Evolutionary conservation across 805 yeast species (phyloP).

Genomic region (Metschnikowia santaceciliae): DNA sequence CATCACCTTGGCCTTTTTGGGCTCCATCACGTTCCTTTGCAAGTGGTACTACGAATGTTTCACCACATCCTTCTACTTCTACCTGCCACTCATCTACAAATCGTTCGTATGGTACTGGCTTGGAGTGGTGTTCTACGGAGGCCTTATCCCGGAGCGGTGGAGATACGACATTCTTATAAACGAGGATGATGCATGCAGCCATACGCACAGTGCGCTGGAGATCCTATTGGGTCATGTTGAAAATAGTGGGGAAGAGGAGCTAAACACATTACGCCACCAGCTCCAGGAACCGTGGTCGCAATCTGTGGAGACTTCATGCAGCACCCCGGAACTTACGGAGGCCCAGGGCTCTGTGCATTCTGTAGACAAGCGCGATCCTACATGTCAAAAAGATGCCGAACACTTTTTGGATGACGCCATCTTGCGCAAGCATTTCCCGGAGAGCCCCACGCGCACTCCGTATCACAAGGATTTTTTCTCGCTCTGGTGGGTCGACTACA

Average conservation of each 20-base stretch:
- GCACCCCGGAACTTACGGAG: not conserved
- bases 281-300: not conserved
- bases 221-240: slow-evolving; percentile 33
- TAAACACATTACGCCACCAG: slow-evolving; percentile 8
- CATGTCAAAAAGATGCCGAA: slow-evolving; percentile 8
- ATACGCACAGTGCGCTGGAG: slow-evolving; percentile 25
- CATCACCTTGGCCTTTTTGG: slow-evolving; percentile 71
- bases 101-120: slow-evolving; percentile 69
- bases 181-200: slow-evolving; percentile 27
- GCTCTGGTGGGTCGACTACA: slow-evolving; percentile 82
- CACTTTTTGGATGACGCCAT: slow-evolving; percentile 26
- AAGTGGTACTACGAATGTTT: slow-evolving; percentile 56
- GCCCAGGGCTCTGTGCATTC: not conserved
- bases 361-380: not conserved
- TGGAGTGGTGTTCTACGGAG: slow-evolving; percentile 87
- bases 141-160: slow-evolving; percentile 85
- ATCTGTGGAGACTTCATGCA: not conserved
- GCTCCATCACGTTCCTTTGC: slow-evolving; percentile 60
- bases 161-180: slow-evolving; percentile 64
- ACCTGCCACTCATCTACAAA: slow-evolving; percentile 62
- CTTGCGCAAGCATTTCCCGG: slow-evolving; percentile 36
- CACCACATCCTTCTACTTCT: slow-evolving; percentile 47
- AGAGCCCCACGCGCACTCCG: slow-evolving; percentile 29
- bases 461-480: slow-evolving; percentile 43
- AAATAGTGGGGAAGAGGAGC: slow-evolving; percentile 37